Base-by-base conservation (phyloP, 768 basidiomycete species). In the Kwoniella dejecticola region DNA sequence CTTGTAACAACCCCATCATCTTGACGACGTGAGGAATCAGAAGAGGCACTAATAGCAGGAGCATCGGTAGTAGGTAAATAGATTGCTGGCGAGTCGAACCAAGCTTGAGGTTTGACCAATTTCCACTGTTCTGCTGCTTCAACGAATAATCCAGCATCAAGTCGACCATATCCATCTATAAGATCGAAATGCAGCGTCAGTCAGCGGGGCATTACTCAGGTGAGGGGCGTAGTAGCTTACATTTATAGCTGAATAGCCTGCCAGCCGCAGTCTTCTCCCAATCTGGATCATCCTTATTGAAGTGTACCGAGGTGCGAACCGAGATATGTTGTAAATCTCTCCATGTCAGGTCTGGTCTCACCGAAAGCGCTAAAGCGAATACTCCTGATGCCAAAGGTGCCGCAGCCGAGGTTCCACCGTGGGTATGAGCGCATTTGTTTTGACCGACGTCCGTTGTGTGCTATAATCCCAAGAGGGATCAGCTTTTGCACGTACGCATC, bases 391-490 rank as follows among this genome's bases (percentile, higher is more conserved):
- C 96, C 66, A 98, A 90, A 6, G 96, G 96, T 6, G 96, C 96
- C 4, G 96, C 96, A 23, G 96, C 96, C 15, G 95, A 97, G 1
- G 96, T 99, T 15, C 96, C 96, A 23, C 96, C 96, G 72, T 99
- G 96, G 0, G 81, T 83, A 40, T 82, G 83, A 1, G 93, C 84
- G 77, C 96, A 99, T 50, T 84, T 82, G 65, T 89, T 85, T 76
- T 89, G 84, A 8, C 94, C 94, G 46, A 89, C 87, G 75, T 98
- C 96, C 13, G 94, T 97, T 4, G 96, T 99, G 45, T 91, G 88
- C 94, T 97, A 72, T 11, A 23, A 23, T 5, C n/a, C n/a, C 33
- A 53, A 19, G 8, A 53, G 1, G n/a, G 23, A 15, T 5, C 19
- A 27, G 30, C 21, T 21, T 10, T 38, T 33, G 21, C 8, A 54